A percentile compares a stretch with the other conserved stretches of the same genome.
These are phyloP conservation scores for Vanderwaltozyma yarrowii DNA, from an alignment of 805 yeast genomes.

Conservation along the genomic window DNA sequence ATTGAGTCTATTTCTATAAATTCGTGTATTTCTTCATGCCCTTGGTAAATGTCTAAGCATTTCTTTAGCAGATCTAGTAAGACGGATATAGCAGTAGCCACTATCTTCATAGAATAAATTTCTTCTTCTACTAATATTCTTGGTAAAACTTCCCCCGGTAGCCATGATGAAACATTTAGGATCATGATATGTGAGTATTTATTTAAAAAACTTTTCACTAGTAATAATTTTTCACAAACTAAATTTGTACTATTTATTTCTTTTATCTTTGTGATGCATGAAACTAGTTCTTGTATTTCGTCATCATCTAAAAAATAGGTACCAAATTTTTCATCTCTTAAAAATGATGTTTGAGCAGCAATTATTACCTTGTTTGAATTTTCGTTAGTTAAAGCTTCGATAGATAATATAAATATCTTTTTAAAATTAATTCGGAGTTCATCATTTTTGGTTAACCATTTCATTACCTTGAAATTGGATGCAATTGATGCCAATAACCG, in stretches of 20 bases:
- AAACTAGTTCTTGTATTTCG: conserved; percentile 10
- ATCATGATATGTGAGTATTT: conserved; percentile 20
- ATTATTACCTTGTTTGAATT: conserved; percentile 22
- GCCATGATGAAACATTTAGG: conserved; percentile 13
- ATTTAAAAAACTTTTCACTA: conserved; percentile 14
- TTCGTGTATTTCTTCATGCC: conserved; percentile 5
- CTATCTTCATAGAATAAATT: conserved; percentile 9
- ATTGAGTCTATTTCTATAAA: conserved; percentile 8
- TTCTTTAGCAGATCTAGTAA: conserved; percentile 19
- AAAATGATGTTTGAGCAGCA: conserved; percentile 16
- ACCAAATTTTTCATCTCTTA: conserved; percentile 22
- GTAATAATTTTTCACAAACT: conserved; percentile 16
- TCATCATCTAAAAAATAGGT: conserved; percentile 6
- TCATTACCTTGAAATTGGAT: conserved; percentile 18
- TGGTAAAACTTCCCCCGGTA: conserved; percentile 20
- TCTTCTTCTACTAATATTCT: conserved; percentile 16
- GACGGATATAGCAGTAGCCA: conserved; percentile 12
- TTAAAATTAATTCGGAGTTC: conserved; percentile 9
- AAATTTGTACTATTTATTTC: conserved; percentile 20
- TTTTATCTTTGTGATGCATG: conserved; percentile 11
- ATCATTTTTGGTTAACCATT: conserved; percentile 7
- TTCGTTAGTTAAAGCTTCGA: conserved; percentile 13
- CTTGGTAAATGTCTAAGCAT: conserved; percentile 7
- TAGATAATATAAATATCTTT: conserved; percentile 9
- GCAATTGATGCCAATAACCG: conserved; percentile 17